Evolutionary conservation across 176 grass and related monocot species (phyloP).

Genomic region (Triticum dicoccoides): DNA sequence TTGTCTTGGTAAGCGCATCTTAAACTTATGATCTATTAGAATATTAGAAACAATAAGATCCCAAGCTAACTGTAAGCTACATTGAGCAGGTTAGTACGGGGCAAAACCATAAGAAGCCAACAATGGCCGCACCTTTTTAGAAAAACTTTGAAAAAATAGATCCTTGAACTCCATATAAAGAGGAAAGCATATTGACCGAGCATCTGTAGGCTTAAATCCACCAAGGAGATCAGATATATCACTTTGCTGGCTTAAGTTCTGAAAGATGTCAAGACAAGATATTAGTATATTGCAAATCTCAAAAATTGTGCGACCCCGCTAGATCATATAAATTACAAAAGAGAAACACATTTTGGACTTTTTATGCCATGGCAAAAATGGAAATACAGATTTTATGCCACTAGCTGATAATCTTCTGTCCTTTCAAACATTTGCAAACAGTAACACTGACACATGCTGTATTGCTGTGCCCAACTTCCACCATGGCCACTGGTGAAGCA

Average conservation of each 20-base stretch:
- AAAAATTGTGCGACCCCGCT: background rate
- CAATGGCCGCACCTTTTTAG: slow-evolving; percentile 54
- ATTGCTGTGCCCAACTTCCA: too few relatives aligned
- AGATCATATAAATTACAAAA: background rate
- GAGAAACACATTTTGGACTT: background rate
- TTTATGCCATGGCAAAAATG: background rate
- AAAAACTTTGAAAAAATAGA: slow-evolving; percentile 63
- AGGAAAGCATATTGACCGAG: slow-evolving; percentile 70
- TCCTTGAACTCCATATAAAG: slow-evolving; percentile 85
- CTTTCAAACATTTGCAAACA: background rate
- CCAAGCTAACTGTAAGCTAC: background rate
- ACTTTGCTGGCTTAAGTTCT: slow-evolving; percentile 99
- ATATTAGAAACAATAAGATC: background rate
- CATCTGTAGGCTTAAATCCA: slow-evolving; percentile 91
- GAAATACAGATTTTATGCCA: background rate
- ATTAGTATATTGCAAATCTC: slow-evolving; percentile 8
- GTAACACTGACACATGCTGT: background rate
- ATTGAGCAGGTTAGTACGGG: background rate
- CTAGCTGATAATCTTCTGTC: background rate
- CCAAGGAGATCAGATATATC: slow-evolving; percentile 96
- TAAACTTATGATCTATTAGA: background rate
- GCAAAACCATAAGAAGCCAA: slow-evolving; percentile 13
- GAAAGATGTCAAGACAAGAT: slow-evolving; percentile 24
- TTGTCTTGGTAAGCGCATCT: background rate
- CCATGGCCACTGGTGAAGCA: too few relatives aligned